These are phyloP conservation scores for Fistulina hepatica DNA, from an alignment of 1,284 basidiomycete species.

Conservation along the genomic window DNA sequence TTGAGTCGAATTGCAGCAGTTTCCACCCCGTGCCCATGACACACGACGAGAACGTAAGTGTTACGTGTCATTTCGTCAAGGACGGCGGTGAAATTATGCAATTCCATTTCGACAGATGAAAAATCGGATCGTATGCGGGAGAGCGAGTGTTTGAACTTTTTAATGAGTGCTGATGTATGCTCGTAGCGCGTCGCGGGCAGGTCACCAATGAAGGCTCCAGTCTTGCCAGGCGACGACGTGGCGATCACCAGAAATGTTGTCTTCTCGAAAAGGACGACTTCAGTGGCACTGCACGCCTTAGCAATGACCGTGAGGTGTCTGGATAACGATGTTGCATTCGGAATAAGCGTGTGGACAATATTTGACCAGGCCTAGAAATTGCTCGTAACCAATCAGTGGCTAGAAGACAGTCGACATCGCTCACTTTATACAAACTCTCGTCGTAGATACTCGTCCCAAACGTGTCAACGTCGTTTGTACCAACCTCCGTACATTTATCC, in stretches of 20 bases:
- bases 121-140: conserved; percentile 76
- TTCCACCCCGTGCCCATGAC: conserved; percentile 81
- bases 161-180: conserved; percentile 91
- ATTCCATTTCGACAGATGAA: conserved; percentile 69
- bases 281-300: conserved; percentile 77
- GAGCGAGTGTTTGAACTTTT: conserved; percentile 89
- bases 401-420: conserved; percentile 15
- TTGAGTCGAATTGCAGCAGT: conserved; percentile 78
- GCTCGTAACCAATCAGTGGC: conserved; percentile 4
- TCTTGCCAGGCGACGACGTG: conserved; percentile 38
- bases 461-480: conserved; percentile 28
- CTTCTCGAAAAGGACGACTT: conserved; percentile 93
- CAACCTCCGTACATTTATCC: neutral
- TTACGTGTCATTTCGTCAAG: conserved; percentile 90
- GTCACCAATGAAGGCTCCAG: conserved; percentile 19
- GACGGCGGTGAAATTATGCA: conserved; percentile 82
- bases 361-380: conserved; percentile 86
- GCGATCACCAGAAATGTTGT: conserved; percentile 97
- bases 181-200: conserved; percentile 75
- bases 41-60: conserved; percentile 87
- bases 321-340: conserved; percentile 83
- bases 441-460: conserved; percentile 99
- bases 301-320: conserved; percentile 81
- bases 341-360: conserved; percentile 94
- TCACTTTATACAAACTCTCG: conserved; percentile 90